Conservation (phyloP, 140 eudicot genomes). For the Bidens hawaiensis region DNA sequence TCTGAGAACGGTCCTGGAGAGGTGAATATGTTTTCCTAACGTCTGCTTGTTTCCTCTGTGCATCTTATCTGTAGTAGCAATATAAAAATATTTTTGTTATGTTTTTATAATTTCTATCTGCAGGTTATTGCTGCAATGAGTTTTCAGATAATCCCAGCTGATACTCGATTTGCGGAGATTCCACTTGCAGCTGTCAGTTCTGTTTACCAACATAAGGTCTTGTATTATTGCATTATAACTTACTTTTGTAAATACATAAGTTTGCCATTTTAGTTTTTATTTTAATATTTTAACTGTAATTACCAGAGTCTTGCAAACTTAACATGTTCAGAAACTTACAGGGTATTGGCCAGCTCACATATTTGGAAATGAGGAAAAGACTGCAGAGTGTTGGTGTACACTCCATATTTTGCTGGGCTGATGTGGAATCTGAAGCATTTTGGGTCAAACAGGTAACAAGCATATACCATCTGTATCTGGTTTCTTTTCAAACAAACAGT, state of each 20-base stretch:
- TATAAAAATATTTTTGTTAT: not conserved
- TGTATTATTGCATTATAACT: conserved; percentile 1
- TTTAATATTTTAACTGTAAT: not conserved
- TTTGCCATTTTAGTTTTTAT: not conserved
- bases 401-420: conserved; percentile 82
- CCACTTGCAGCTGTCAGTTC: conserved; percentile 87
- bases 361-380: conserved; percentile 66
- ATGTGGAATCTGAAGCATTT: conserved; percentile 80
- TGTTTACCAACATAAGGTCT: conserved; percentile 69
- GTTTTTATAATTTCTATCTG: conserved; percentile 9
- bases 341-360: conserved; percentile 71
- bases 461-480: not conserved
- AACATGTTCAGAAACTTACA: conserved; percentile 13
- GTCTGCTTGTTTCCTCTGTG: not conserved
- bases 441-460: conserved; percentile 75
- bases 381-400: conserved; percentile 69
- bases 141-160: conserved; percentile 76
- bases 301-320: not conserved
- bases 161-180: conserved; percentile 74
- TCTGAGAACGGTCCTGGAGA: conserved; percentile 38
- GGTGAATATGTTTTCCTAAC: conserved; percentile 36
- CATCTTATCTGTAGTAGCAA: not conserved
- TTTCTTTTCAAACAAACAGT: no score
- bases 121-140: conserved; percentile 69
- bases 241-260: not conserved